These are phyloP conservation scores for Neopestalotiopsis sp. DNA, from an alignment of 2,329 filamentous ascomycete species.

Conservation along the genomic window DNA sequence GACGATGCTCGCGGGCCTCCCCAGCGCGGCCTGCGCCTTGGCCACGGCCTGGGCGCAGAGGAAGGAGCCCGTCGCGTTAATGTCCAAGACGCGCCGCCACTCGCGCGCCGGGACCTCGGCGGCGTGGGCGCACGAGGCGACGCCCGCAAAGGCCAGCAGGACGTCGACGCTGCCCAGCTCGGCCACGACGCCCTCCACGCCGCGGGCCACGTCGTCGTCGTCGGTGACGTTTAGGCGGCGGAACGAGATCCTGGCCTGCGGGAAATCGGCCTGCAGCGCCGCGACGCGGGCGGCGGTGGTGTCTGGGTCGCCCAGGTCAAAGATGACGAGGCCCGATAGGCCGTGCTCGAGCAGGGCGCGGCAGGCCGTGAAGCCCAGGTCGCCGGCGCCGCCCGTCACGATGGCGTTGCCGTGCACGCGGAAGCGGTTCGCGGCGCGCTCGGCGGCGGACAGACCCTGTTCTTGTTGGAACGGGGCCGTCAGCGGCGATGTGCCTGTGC, in stretches of 20 bases:
- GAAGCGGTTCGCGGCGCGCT: slow-evolving; percentile 34
- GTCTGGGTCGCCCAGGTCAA: slow-evolving; percentile 57
- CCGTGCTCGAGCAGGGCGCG: slow-evolving; percentile 73
- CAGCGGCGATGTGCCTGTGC: slow-evolving; percentile 15
- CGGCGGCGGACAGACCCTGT: neutral
- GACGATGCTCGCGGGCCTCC: slow-evolving; percentile 63
- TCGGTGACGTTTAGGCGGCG: slow-evolving; percentile 57
- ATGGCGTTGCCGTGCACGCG: slow-evolving; percentile 36
- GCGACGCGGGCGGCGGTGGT: slow-evolving; percentile 46
- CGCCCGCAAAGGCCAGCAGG: slow-evolving; percentile 69
- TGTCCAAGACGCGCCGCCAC: slow-evolving; percentile 69
- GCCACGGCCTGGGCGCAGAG: slow-evolving; percentile 69
- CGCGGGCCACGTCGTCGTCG: slow-evolving; percentile 26
- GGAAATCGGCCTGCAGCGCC: slow-evolving; percentile 56
- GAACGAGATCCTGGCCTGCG: slow-evolving; percentile 51
- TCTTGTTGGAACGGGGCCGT: slow-evolving; percentile 11
- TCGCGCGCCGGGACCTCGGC: slow-evolving; percentile 61
- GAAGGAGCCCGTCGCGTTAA: slow-evolving; percentile 75
- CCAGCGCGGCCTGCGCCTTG: slow-evolving; percentile 54
- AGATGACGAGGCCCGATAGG: slow-evolving; percentile 60
- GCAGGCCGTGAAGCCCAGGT: slow-evolving; percentile 61
- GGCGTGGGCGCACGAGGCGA: slow-evolving; percentile 67
- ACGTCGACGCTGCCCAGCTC: slow-evolving; percentile 58
- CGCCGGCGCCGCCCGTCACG: slow-evolving; percentile 72
- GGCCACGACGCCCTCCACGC: slow-evolving; percentile 40